Base-by-base conservation (phyloP, 495 filamentous ascomycete genomes). In the Schizothecium vesticola region DNA sequence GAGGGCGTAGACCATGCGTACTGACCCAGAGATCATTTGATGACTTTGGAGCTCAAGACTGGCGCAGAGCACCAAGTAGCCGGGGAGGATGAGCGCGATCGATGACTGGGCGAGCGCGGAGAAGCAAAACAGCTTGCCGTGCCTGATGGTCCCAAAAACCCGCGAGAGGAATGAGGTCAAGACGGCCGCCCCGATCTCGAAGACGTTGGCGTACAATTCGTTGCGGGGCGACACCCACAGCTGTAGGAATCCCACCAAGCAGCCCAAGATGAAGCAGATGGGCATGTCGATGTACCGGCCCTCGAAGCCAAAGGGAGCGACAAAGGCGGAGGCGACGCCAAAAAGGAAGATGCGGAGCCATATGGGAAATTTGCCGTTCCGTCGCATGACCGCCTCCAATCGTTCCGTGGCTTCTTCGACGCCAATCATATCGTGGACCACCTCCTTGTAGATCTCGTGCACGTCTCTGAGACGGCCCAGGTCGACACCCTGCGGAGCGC, bases 1-100 rank as follows among this genome's bases (percentile, higher is more conserved):
- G 65, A 97, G 90, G 9, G 94, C 92, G 70, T 97, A 97, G 7
- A 98, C 92, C 90, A 97, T 94, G 59, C 94, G 91, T 12, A 97
- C 91, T 7, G 92, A 94, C 2, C 94, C 94, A 21, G 94, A 92
- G 6, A 97, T 90, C 61, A 98, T 89, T 67, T 89, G 90, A 63
- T 87, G 85, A 10, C 91, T 94, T 76, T 97, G 94, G 0, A 98
- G 86, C 76, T 98, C 94, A 29, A 98, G 84, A 59, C 88, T 90
- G 9, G 89, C 91, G 76, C 91, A 93, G 60, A 96, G 76, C 67
- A 83, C 66, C 75, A 82, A 81, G 73, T 75, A 76, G n/a, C 94
- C 94, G 0, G 94, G 94, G 3, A 99, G 84, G 67, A 99, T 97
- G 43, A 97, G 85, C 6, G 93, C 94, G 69, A 97, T 97, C 22